These are phyloP conservation scores for Heteromeles arbutifolia DNA, from an alignment of 306 rosid genomes.

Conservation along the genomic window DNA sequence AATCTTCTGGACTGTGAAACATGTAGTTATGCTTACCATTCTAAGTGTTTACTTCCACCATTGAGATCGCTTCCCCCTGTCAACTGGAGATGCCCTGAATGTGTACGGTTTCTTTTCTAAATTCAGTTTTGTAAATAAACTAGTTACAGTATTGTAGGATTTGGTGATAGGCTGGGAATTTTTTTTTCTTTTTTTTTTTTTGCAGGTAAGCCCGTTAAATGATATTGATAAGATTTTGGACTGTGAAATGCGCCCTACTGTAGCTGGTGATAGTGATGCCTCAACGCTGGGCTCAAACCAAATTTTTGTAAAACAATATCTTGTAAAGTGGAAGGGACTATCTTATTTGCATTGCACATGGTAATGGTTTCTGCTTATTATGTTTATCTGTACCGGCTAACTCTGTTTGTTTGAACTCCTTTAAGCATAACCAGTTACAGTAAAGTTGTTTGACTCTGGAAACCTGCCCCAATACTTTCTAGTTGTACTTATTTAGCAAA, in stretches of 20 bases:
- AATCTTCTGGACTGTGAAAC: conserved; percentile 76
- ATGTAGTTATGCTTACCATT: conserved; percentile 80
- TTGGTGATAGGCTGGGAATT: conserved; percentile 13
- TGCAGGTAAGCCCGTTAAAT: conserved; percentile 92
- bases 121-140: background rate
- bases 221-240: conserved; percentile 92
- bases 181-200: background rate
- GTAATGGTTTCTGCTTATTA: conserved; percentile 28
- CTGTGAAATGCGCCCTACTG: conserved; percentile 92
- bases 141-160: conserved; percentile 6
- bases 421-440: background rate
- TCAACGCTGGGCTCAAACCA: conserved; percentile 69
- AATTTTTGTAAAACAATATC: conserved; percentile 90
- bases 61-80: conserved; percentile 53
- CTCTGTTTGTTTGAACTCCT: background rate
- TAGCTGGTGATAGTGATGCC: conserved; percentile 67
- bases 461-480: background rate
- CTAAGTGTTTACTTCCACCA: conserved; percentile 81
- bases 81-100: conserved; percentile 96
- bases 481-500: background rate
- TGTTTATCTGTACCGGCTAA: background rate
- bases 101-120: conserved; percentile 51
- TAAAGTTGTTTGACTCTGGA: background rate
- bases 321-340: conserved; percentile 94
- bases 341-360: conserved; percentile 90